These are phyloP conservation scores for Cystofilobasidium macerans DNA, from an alignment of 768 basidiomycete genomes.

Conservation along the genomic window DNA sequence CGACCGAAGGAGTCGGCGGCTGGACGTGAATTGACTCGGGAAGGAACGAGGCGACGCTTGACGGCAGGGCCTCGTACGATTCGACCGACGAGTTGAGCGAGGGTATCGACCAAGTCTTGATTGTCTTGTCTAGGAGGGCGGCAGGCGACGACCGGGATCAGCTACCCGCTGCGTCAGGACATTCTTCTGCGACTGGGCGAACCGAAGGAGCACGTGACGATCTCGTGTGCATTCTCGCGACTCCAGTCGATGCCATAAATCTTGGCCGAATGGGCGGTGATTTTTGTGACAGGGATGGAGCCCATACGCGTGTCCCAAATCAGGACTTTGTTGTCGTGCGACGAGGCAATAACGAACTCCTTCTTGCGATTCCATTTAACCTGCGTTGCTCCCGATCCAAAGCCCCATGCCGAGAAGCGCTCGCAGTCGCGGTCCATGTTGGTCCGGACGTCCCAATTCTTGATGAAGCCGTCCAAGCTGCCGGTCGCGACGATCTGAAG, in stretches of 20 bases:
- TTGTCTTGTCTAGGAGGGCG: conserved; percentile 55
- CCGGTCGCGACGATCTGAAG: conserved; percentile 55
- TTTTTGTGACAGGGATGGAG: conserved; percentile 61
- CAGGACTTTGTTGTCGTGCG: conserved; percentile 72
- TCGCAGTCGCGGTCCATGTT: conserved; percentile 17
- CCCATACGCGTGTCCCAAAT: conserved; percentile 98
- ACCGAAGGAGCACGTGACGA: conserved; percentile 79
- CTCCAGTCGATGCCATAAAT: conserved; percentile 99
- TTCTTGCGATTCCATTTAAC: conserved; percentile 94
- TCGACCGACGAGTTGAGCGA: conserved; percentile 38
- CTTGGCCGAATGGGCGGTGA: conserved; percentile 74
- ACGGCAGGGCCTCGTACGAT: conserved; percentile 30
- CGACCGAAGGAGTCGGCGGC: not conserved
- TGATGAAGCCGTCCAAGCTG: conserved; percentile 85
- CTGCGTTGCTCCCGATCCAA: conserved; percentile 62
- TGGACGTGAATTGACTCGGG: conserved; percentile 7
- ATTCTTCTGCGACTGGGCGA: conserved; percentile 8
- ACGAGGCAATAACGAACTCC: conserved; percentile 73
- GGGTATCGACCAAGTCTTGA: conserved; percentile 61
- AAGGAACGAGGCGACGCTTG: conserved; percentile 3
- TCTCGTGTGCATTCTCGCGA: conserved; percentile 56
- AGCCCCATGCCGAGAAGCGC: conserved; percentile 24
- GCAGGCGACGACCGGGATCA: not conserved
- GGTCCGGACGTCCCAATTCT: conserved; percentile 71
- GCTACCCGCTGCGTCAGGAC: not conserved